A percentile compares a stretch with the other conserved stretches of the same genome.
Evolutionary conservation across 306 rosid genomes (phyloP).

Genomic region (Bauhinia variegata): DNA sequence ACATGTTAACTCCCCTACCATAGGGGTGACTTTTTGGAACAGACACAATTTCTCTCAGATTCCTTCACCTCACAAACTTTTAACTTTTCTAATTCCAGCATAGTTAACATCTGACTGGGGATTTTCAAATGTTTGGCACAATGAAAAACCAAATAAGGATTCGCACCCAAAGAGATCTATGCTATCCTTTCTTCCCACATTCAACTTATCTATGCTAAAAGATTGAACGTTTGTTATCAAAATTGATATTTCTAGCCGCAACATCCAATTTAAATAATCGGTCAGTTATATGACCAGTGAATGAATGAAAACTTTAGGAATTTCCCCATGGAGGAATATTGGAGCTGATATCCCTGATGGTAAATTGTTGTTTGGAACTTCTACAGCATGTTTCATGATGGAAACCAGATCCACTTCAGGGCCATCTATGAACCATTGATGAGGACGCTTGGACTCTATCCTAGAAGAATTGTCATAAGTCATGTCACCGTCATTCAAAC

Average conservation of each 20-base stretch:
- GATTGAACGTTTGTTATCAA: conserved; percentile 48
- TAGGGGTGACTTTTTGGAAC: conserved; percentile 47
- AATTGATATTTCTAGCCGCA: conserved; percentile 40
- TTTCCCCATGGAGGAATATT: conserved; percentile 57
- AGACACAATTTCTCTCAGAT: conserved; percentile 53
- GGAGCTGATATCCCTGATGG: conserved; percentile 53
- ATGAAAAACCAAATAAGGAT: conserved; percentile 58
- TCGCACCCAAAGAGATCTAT: conserved; percentile 54
- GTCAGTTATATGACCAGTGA: conserved; percentile 55
- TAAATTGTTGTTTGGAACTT: conserved; percentile 47
- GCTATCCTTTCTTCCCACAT: conserved; percentile 51
- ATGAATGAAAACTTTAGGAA: conserved; percentile 61
- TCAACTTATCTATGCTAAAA: conserved; percentile 41
- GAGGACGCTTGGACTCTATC: conserved; percentile 68
- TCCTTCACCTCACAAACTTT: conserved; percentile 75
- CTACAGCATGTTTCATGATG: conserved; percentile 74
- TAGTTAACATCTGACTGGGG: conserved; percentile 50
- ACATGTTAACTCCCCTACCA: conserved; percentile 44
- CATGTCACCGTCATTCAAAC: conserved; percentile 61
- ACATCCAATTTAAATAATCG: conserved; percentile 53
- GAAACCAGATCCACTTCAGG: conserved; percentile 63
- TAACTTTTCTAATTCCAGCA: conserved; percentile 72
- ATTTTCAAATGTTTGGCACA: conserved; percentile 57
- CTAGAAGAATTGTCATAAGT: conserved; percentile 54
- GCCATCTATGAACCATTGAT: conserved; percentile 72